These are phyloP conservation scores for Stemphylium lycopersici DNA, from an alignment of 2,329 filamentous ascomycete species.

Conservation along the genomic window DNA sequence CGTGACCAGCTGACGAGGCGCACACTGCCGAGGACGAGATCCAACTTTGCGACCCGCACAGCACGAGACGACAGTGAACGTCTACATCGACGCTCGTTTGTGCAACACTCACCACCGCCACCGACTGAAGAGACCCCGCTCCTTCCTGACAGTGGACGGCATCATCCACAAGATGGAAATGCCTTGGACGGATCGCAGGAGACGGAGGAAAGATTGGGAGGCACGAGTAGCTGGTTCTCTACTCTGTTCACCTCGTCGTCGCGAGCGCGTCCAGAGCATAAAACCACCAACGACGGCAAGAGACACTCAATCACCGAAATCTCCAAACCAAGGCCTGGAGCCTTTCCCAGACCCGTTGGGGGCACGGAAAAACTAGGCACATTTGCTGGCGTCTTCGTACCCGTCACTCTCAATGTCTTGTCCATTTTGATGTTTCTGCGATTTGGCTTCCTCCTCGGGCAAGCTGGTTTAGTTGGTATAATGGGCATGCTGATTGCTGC, in stretches of 20 bases:
- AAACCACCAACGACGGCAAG: conserved; percentile 21
- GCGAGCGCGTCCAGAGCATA: conserved; percentile 12
- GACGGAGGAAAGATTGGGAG: conserved; percentile 14
- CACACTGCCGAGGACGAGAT: conserved; percentile 40
- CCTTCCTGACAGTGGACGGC: conserved; percentile 17
- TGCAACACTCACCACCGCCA: conserved; percentile 32
- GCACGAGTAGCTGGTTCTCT: conserved; percentile 34
- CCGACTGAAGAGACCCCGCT: conserved; percentile 43
- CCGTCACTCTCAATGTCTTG: conserved; percentile 85
- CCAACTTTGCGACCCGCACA: conserved; percentile 55
- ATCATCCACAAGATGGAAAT: conserved; percentile 27
- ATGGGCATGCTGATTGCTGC: conserved; percentile 75
- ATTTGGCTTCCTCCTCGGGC: conserved; percentile 83
- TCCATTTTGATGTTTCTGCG: conserved; percentile 92
- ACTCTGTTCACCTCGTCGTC: conserved; percentile 24
- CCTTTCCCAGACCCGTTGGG: conserved; percentile 49
- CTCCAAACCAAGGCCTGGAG: conserved; percentile 43
- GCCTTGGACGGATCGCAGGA: background rate
- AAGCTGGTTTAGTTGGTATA: conserved; percentile 79
- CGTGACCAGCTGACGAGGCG: conserved; percentile 30
- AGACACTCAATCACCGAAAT: conserved; percentile 31
- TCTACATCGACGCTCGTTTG: conserved; percentile 50
- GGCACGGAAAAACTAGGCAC: conserved; percentile 71
- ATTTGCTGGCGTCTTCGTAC: conserved; percentile 73
- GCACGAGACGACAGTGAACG: conserved; percentile 54